Evolutionary conservation across 2,329 filamentous ascomycete species (phyloP).

Genomic region (Fusarium oligoseptatum): DNA sequence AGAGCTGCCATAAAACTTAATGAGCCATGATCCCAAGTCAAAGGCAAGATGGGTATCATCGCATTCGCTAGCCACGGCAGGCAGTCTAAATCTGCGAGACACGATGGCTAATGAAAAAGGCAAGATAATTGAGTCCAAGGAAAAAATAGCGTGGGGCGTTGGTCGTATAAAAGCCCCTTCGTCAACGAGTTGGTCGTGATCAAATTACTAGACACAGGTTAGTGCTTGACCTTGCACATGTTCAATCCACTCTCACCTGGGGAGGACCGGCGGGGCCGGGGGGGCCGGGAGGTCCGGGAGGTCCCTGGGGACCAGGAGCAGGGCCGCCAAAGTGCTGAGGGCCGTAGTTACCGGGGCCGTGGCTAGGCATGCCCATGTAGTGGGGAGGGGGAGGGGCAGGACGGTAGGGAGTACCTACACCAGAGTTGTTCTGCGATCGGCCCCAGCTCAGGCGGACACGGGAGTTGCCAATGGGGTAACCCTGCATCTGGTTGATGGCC

Average conservation of each 20-base stretch:
- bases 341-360: conserved; percentile 60
- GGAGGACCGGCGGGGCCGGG: conserved; percentile 55
- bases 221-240: conserved; percentile 25
- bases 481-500: conserved; percentile 99
- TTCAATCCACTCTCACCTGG: conserved; percentile 51
- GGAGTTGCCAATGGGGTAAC: conserved; percentile 98
- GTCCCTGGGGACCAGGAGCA: conserved; percentile 59
- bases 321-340: conserved; percentile 63
- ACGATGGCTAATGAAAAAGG: conserved; percentile 40
- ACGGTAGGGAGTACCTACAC: conserved; percentile 96
- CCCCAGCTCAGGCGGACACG: conserved; percentile 98
- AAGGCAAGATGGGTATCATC: conserved; percentile 44
- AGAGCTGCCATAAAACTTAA: conserved; percentile 50
- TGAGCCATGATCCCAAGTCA: conserved; percentile 45
- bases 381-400: conserved; percentile 80
- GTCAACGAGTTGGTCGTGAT: conserved; percentile 48
- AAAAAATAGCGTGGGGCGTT: conserved; percentile 42
- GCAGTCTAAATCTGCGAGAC: conserved; percentile 39
- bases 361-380: conserved; percentile 64
- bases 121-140: conserved; percentile 47
- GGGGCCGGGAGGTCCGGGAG: conserved; percentile 55
- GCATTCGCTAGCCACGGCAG: conserved; percentile 41
- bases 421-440: conserved; percentile 98
- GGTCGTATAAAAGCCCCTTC: conserved; percentile 43
- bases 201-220: conserved; percentile 44